phyloP scores from a whole-genome alignment of 129 eudicot genomes.

The Flaveria brownii region DNA sequence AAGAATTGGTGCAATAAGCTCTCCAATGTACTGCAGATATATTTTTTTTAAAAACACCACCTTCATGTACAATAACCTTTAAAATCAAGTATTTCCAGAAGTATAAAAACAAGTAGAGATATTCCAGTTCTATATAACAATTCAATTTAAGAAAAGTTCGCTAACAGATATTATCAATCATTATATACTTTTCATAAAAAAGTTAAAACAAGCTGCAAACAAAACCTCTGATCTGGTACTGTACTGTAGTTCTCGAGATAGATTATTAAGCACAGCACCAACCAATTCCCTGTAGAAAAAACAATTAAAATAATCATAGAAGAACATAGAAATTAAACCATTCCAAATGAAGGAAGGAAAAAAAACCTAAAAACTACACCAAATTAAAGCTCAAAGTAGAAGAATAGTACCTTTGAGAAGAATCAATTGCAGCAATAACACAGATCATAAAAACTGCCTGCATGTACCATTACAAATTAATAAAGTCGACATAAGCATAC shows the following conservation, averaged over 20 bases:
- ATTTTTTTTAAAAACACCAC: background rate
- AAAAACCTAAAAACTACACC: background rate
- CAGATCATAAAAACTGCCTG: conserved; percentile 92
- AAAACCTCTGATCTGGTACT: conserved; percentile 70
- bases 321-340: background rate
- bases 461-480: conserved; percentile 33
- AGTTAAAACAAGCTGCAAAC: conserved; percentile 18
- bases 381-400: background rate
- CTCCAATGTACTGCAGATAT: conserved; percentile 79
- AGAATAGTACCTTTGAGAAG: conserved; percentile 64
- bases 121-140: conserved; percentile 1
- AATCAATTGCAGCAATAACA: conserved; percentile 81
- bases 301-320: conserved; percentile 4
- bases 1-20: conserved; percentile 79
- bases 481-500: conserved; percentile 12
- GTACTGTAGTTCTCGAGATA: conserved; percentile 66
- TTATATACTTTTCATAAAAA: background rate
- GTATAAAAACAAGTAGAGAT: conserved; percentile 25
- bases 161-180: background rate
- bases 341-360: background rate
- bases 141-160: conserved; percentile 6
- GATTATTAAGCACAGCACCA: conserved; percentile 67
- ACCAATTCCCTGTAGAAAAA: conserved; percentile 75
- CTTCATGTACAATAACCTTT: conserved; percentile 15
- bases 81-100: conserved; percentile 5